A percentile compares a stretch with the other conserved stretches of the same genome.
Evolutionary conservation across 192 early-diverging fungal species (phyloP).

Genomic region (Backusella sp.): DNA sequence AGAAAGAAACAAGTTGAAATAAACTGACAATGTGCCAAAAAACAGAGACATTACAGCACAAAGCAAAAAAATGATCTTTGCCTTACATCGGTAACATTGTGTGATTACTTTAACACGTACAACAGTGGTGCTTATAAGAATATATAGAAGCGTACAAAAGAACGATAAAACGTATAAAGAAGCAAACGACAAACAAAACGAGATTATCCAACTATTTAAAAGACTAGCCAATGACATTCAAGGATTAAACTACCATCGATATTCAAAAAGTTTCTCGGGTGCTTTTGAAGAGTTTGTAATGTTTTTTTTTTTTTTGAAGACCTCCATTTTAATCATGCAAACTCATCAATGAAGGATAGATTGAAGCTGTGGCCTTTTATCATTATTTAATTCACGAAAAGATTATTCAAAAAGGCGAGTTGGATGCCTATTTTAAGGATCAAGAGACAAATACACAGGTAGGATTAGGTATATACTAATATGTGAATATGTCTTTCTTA

Average conservation of each 20-base stretch:
- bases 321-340: background rate
- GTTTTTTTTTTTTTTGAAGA: background rate
- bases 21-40: background rate
- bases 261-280: slow-evolving; percentile 11
- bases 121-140: background rate
- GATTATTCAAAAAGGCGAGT: background rate
- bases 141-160: background rate
- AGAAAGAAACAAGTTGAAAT: background rate
- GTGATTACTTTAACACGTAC: background rate
- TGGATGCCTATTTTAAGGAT: slow-evolving; percentile 14
- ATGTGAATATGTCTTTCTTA: background rate
- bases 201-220: slow-evolving; percentile 6
- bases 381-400: slow-evolving; percentile 5
- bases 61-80: slow-evolving; percentile 15
- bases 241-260: slow-evolving; percentile 8
- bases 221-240: slow-evolving; percentile 6
- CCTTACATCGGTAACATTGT: slow-evolving; percentile 1
- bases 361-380: slow-evolving; percentile 13
- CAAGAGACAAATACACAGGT: background rate
- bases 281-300: slow-evolving; percentile 16
- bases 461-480: background rate
- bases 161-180: background rate
- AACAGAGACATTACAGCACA: slow-evolving; percentile 11
- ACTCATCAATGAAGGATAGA: background rate
- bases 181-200: background rate